Base-by-base conservation (phyloP, 495 filamentous ascomycete species). In the Xylaria flabelliformis region DNA sequence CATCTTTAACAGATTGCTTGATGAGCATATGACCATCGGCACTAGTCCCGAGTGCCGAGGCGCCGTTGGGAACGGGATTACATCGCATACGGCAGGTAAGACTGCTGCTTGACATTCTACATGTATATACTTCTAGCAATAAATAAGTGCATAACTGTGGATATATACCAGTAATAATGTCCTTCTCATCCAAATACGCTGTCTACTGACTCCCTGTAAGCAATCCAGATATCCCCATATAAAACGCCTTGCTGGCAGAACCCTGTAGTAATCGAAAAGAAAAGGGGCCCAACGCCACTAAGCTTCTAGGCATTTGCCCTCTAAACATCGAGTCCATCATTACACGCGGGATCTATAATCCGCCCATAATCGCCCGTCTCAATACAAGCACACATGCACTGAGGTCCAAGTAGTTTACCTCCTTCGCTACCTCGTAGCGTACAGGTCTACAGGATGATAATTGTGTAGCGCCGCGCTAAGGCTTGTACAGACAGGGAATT, bases 111-210 rank as follows among this genome's bases (percentile, higher is more conserved):
- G 9, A 9, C n/a, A 63, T 63, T 63, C 61, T 17, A 42, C 2
- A 10, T 63, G 61, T 63, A 63, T 44, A 63, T 63, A 63, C 3
- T 42, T 63, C 21, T 63, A n/a, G n/a, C 34, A 63, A 41, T 42
- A 44, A 63, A 63, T 39, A 51, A 26, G 9, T 15, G 19, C 39
- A 44, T 29, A 63, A 17, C 19, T 39, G 26, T 59, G 17, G 58
- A 39, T 39, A 61, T 61, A 21, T 61, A 39, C 39, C 58, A 61
- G 32, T 32, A 13, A 32, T 24, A 26, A 15, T 13, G 21, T 17
- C 50, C 9, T 29, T 26, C 10, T 10, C 24, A 26, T 55, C 26
- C 6, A 56, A 56, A 56, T 17, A 56, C 15, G 53, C 7, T 3
- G 24, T 17, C 6, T 19, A 15, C 12, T 17, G 1, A 13, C 26